Evolutionary conservation across 345 rosid genomes (phyloP).

Genomic region (Brassica carinata): DNA sequence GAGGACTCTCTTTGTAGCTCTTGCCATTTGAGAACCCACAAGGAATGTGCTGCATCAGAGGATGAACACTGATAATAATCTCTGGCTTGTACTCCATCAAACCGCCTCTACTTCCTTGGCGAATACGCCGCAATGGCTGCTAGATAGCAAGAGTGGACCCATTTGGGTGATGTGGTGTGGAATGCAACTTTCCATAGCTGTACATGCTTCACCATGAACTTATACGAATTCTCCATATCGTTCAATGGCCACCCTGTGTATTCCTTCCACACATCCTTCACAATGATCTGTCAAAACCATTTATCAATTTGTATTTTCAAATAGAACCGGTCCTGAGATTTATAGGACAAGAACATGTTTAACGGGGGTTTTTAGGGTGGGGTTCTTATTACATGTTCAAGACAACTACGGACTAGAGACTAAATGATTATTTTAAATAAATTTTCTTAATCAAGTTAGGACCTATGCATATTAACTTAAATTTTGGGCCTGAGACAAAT

Average conservation of each 20-base stretch:
- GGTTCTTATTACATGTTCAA: no score
- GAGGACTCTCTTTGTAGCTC: constrained; percentile 83
- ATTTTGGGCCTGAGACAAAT: no score
- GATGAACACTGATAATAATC: constrained; percentile 94
- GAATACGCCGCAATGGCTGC: constrained; percentile 90
- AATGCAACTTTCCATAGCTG: constrained; percentile 96
- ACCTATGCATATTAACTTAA: no score
- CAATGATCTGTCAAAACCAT: constrained; percentile 54
- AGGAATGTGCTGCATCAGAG: constrained; percentile 93
- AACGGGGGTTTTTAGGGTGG: no score
- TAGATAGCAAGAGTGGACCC: constrained; percentile 84
- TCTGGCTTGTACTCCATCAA: constrained; percentile 95
- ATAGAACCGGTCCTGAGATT: not conserved
- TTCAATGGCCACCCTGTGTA: constrained; percentile 97
- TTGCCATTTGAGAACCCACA: constrained; percentile 97
- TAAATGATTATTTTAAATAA: no score
- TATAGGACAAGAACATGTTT: not conserved
- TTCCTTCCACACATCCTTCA: constrained; percentile 98
- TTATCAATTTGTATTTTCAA: constrained; percentile 1
- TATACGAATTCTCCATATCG: constrained; percentile 88
- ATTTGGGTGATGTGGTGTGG: constrained; percentile 86
- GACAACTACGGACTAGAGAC: no score
- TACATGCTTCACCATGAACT: constrained; percentile 96
- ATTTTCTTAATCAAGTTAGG: no score
- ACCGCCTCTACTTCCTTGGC: constrained; percentile 97